Conservation (phyloP, 169 alveolate species). For the Plasmodium vivax region DNA sequence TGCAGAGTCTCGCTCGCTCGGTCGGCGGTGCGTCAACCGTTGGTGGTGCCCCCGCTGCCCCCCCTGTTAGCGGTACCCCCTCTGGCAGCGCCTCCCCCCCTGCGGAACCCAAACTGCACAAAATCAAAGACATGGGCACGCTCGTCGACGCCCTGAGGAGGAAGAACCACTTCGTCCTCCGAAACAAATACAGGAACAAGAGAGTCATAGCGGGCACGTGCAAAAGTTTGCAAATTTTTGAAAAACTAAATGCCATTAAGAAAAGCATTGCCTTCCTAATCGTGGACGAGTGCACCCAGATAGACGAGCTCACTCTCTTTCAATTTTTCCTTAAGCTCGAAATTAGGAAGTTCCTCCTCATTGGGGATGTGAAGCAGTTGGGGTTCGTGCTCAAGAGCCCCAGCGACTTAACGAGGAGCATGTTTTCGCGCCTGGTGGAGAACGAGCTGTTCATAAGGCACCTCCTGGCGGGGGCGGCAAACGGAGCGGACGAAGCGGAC, state of each 20-base stretch:
- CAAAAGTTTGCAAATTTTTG: conserved; percentile 36
- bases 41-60: neutral
- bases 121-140: conserved; percentile 17
- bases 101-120: neutral
- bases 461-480: neutral
- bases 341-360: conserved; percentile 25
- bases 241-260: conserved; percentile 19
- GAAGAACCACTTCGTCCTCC: conserved; percentile 10
- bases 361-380: conserved; percentile 54
- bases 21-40: neutral
- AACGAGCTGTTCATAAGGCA: conserved; percentile 29
- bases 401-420: conserved; percentile 37
- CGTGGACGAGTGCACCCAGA: conserved; percentile 62
- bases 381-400: conserved; percentile 39
- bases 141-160: neutral
- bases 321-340: conserved; percentile 20
- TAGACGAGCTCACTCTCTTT: conserved; percentile 38
- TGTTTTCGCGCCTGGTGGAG: conserved; percentile 64
- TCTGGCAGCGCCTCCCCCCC: neutral
- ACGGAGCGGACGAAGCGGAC: too few species aligned
- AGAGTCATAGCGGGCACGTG: conserved; percentile 68
- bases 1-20: neutral
- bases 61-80: neutral
- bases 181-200: conserved; percentile 48
- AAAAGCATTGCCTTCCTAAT: conserved; percentile 27